phyloP scores from a whole-genome alignment of 2,329 filamentous ascomycete genomes.

The Aaosphaeria arxii region DNA sequence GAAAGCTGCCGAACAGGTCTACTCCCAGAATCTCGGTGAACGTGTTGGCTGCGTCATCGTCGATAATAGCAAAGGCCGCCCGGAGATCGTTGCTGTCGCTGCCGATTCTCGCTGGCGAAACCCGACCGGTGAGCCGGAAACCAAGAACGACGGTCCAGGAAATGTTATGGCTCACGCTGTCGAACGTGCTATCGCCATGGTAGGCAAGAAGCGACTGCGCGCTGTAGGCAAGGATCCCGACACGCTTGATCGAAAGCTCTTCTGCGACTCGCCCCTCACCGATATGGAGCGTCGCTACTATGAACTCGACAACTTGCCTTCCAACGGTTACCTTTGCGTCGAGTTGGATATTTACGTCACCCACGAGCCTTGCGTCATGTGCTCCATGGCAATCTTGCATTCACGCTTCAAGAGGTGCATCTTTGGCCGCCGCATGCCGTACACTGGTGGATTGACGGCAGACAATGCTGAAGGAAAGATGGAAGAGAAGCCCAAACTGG shows the following conservation, averaged over 20 bases:
- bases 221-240: constrained; percentile 29
- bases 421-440: constrained; percentile 74
- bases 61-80: constrained; percentile 48
- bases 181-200: constrained; percentile 78
- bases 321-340: constrained; percentile 89
- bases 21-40: constrained; percentile 60
- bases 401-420: constrained; percentile 86
- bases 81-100: constrained; percentile 67
- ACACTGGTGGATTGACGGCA: constrained; percentile 79
- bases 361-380: constrained; percentile 95
- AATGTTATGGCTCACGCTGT: constrained; percentile 79
- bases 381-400: constrained; percentile 93
- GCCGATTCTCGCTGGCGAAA: constrained; percentile 71
- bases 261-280: constrained; percentile 68
- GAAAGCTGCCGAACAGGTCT: constrained; percentile 59
- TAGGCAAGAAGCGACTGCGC: constrained; percentile 57
- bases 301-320: constrained; percentile 58
- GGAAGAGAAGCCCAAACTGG: constrained; percentile 10
- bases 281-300: constrained; percentile 63
- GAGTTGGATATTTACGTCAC: constrained; percentile 91
- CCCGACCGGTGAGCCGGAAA: constrained; percentile 16
- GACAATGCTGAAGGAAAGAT: constrained; percentile 43
- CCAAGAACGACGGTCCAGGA: constrained; percentile 44
- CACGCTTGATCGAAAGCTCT: constrained; percentile 34
- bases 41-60: constrained; percentile 73